Evolutionary conservation across 805 yeast species (phyloP), one percentile per base, ranked within the genome.

Genomic region (Sugiyamaella chiloensis): DNA sequence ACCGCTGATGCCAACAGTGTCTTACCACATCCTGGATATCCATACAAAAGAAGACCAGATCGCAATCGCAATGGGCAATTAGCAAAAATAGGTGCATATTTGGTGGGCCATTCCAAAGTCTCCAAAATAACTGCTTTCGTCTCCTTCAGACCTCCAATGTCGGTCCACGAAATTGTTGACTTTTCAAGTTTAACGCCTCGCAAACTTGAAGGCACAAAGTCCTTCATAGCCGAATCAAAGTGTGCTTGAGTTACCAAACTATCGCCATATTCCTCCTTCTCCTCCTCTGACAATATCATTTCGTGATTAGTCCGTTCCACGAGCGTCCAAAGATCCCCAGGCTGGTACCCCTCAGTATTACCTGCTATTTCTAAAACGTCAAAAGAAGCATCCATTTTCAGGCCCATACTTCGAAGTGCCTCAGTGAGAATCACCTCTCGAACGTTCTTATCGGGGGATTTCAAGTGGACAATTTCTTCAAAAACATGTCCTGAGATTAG

Each of bases 1-100:
- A 91, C 86, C 0, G 97, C 96, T 48, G 93, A 85, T 0, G 98
- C 98, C 32, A 91, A 66, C 52, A 90, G 71, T 0, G 98, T 91
- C 65, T 91, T 91, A 40, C 99, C 99, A 67, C 99, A 91, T 1
- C 99, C 99, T 0, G 99, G 98, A 62, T 87, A 91, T 0, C 99
- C 99, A 65, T 91, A 91, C 11, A 91, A 74, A 43, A 91, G 69
- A 20, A 91, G 79, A 43, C 99, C 99, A 0, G 96, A 87, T 58
- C 98, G 75, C 44, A 91, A 71, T 47, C 98, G 70, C 44, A 91
- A 69, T 0, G 98, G 96, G 59, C 96, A 87, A 52, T 80, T 80
- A 14, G 83, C 82, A 66, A 93, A 91, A n/a, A 91, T 87, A 4
- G 97, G 96, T 0, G 96, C 95, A 61, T 91, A 91, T 59, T 83